Evolutionary conservation across 495 filamentous ascomycete species (phyloP).

Genomic region (Tetracladium setigerum): DNA sequence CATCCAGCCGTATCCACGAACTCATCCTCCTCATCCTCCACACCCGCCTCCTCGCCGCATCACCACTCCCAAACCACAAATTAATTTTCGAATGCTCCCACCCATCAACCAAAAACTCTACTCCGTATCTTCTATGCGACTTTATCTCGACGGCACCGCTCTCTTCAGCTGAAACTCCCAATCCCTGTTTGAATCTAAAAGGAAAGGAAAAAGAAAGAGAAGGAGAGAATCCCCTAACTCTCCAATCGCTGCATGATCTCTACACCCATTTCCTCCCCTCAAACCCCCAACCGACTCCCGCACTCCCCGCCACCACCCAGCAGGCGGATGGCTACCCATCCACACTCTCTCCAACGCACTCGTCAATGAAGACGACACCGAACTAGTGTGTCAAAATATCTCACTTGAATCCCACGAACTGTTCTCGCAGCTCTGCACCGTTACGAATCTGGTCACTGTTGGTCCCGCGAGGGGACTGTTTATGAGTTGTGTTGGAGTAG

Average conservation of each 20-base stretch:
- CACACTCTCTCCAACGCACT: slow-evolving; percentile 10
- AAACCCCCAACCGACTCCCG: slow-evolving; percentile 2
- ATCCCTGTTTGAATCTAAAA: no score
- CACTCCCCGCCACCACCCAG: slow-evolving; percentile 10
- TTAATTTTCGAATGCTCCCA: slow-evolving; percentile 74
- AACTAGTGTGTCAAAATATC: slow-evolving; percentile 47
- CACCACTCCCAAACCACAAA: slow-evolving; percentile 49
- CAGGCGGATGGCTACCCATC: slow-evolving; percentile 23
- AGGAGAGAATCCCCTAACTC: no score
- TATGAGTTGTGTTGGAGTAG: slow-evolving; percentile 50
- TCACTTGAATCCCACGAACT: slow-evolving; percentile 58
- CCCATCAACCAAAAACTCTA: slow-evolving; percentile 58
- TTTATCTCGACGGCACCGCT: slow-evolving; percentile 35
- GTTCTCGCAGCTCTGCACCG: slow-evolving; percentile 63
- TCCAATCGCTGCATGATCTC: slow-evolving; percentile 26
- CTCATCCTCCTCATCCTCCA: slow-evolving; percentile 62
- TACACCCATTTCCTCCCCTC: slow-evolving; percentile 20
- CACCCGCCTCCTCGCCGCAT: slow-evolving; percentile 50
- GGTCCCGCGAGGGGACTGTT: slow-evolving; percentile 52
- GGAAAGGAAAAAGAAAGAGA: no score
- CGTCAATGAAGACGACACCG: slow-evolving; percentile 17
- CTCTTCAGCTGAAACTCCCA: no score
- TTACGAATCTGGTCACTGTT: slow-evolving; percentile 60
- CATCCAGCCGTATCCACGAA: slow-evolving; percentile 61
- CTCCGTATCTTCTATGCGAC: slow-evolving; percentile 60